Evolutionary conservation across 345 rosid species (phyloP), one percentile per base, ranked within the genome.

Genomic region (Eucalyptus cloeziana): DNA sequence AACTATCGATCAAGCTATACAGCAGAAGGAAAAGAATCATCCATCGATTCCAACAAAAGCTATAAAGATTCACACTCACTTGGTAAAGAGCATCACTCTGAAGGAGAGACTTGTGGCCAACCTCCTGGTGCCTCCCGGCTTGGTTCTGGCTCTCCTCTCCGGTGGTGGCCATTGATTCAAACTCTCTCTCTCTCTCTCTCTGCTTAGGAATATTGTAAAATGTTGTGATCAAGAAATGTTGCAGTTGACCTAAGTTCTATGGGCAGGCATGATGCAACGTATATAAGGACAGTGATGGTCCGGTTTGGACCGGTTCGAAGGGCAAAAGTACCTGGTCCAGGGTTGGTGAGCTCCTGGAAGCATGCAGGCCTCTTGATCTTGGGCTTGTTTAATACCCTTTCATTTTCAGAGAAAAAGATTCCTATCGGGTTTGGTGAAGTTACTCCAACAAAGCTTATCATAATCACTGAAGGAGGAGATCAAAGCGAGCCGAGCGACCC

Each of bases 61-160:
- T 10, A 5, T 10, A 37, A 76, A 9, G 44, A 71, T 71, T 33
- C 81, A 21, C 87, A 21, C 37, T 19, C 40, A 97, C 99, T 97
- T 97, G 99, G 91, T 96, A 97, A 49, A 98, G 99, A 43, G 94
- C 99, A 90, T 98, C 99, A 37, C 96, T 96, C 60, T 96, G 99
- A 50, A 98, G 90, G 85, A 98, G 98, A 90, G 97, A 97, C 93
- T 97, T 98, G 95, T 97, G 99, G 89, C 99, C 99, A 56, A 96
- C 98, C 92, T 96, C 99, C 88, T 94, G 96, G 92, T 97, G 99
- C 91, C 97, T 90, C 49, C 95, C 91, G 22, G 87, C 94, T 91
- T 93, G 94, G 54, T 89, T 92, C 89, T 95, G 95, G 88, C 95
- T 93, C 50, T 94, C 94, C 87, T 95, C 95, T 86, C 90, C 93